A percentile compares a stretch with the other conserved stretches of the same genome.
Evolutionary conservation across 805 yeast species (phyloP).

Genomic region (Saturnispora diversa): DNA sequence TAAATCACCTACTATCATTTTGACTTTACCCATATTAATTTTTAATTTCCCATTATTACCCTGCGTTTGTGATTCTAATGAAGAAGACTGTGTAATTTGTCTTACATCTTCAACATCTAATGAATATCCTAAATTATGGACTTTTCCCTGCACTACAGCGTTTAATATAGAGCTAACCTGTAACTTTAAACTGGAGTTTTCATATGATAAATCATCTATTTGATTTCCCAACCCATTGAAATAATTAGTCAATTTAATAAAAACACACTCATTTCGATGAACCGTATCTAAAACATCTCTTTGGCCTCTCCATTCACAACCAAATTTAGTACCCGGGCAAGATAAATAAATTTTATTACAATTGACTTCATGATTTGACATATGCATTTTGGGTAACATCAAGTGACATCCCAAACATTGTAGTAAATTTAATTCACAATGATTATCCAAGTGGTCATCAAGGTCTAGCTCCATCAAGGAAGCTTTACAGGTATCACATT

Average conservation of each 20-base stretch:
- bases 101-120: constrained; percentile 38
- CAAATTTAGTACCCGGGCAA: constrained; percentile 42
- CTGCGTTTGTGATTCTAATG: background rate
- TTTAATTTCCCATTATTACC: constrained; percentile 24
- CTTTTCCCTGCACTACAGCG: constrained; percentile 41
- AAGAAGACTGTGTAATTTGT: background rate
- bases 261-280: constrained; percentile 26
- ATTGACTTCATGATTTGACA: constrained; percentile 35
- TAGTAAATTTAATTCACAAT: constrained; percentile 34
- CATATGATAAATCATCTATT: constrained; percentile 27
- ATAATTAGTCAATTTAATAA: constrained; percentile 23
- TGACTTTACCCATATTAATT: constrained; percentile 33
- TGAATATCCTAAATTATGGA: constrained; percentile 41
- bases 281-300: constrained; percentile 24
- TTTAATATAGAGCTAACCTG: constrained; percentile 40
- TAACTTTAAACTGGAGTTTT: constrained; percentile 34
- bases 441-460: constrained; percentile 30
- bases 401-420: constrained; percentile 36
- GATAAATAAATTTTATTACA: constrained; percentile 34
- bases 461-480: constrained; percentile 27
- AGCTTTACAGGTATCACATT: constrained; percentile 33
- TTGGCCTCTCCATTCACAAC: constrained; percentile 42
- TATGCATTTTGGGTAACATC: constrained; percentile 32
- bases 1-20: constrained; percentile 20
- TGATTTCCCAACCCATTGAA: constrained; percentile 25